Conservation (phyloP, 2,329 filamentous ascomycete genomes). For the Hypoxylon sp. region DNA sequence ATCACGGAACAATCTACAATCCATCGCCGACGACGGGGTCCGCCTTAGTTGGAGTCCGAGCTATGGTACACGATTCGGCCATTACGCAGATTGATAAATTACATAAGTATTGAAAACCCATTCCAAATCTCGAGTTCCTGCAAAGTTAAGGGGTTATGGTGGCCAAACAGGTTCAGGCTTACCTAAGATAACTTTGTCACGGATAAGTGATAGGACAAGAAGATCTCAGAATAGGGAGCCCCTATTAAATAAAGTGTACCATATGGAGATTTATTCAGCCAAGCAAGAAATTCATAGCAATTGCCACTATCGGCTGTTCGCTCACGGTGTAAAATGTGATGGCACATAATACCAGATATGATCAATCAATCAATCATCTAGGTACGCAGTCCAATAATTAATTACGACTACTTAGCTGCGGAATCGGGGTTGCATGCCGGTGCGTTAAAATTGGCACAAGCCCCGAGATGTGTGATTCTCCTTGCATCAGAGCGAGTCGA, state of each 20-base stretch:
- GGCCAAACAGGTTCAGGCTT: background rate
- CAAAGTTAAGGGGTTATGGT: conserved; percentile 23
- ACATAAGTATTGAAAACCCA: background rate
- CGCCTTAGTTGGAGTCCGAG: conserved; percentile 16
- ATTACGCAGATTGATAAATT: background rate
- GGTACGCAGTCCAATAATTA: background rate
- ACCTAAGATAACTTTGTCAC: conserved; percentile 5
- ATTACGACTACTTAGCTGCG: conserved; percentile 12
- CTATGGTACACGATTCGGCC: conserved; percentile 4
- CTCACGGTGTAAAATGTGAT: conserved; percentile 17
- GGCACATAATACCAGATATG: conserved; percentile 36
- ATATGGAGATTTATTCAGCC: conserved; percentile 6
- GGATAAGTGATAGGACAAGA: conserved; percentile 9
- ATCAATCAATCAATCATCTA: conserved; percentile 12
- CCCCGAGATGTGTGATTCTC: conserved; percentile 43
- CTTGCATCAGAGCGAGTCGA: conserved; percentile 40
- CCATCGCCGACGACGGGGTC: conserved; percentile 5
- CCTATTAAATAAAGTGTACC: conserved; percentile 14
- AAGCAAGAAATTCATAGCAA: conserved; percentile 18
- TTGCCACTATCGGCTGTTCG: conserved; percentile 21
- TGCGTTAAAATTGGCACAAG: conserved; percentile 41
- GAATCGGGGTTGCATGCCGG: conserved; percentile 22
- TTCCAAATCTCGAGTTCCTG: background rate
- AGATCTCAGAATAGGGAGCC: background rate
- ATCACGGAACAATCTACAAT: conserved; percentile 13